These are phyloP conservation scores for Phytopythium helicoides DNA, from an alignment of 352 stramenopile species.

Conservation along the genomic window DNA sequence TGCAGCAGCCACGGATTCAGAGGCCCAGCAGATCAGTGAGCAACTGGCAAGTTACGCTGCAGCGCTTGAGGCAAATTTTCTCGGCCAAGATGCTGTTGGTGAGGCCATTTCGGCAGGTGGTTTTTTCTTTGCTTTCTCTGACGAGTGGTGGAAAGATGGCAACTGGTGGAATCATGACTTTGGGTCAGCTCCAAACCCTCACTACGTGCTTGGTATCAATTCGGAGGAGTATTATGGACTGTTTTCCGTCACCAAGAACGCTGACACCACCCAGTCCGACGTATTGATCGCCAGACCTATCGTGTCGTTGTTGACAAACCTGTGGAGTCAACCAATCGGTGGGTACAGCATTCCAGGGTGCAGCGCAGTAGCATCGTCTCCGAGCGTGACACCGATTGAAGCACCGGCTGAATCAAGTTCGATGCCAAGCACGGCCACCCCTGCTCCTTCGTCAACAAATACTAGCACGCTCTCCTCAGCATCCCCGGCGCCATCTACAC, in stretches of 20 bases:
- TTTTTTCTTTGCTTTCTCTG: constrained; percentile 38
- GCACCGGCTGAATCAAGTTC: background rate
- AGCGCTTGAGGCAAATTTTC: constrained; percentile 28
- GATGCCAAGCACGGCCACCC: background rate
- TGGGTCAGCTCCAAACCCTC: constrained; percentile 14
- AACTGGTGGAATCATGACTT: constrained; percentile 23
- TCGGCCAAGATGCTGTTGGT: constrained; percentile 19
- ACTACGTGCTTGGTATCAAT: constrained; percentile 28
- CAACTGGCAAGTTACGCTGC: constrained; percentile 7
- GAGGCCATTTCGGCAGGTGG: constrained; percentile 27
- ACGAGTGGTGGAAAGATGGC: constrained; percentile 42
- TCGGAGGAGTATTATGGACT: constrained; percentile 36
- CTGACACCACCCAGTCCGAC: background rate
- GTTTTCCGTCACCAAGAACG: constrained; percentile 9
- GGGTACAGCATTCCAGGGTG: constrained; percentile 1
- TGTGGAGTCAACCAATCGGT: constrained; percentile 1
- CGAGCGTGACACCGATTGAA: background rate
- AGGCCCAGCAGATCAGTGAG: constrained; percentile 12
- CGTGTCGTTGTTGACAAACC: constrained; percentile 4
- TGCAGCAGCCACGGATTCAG: constrained; percentile 8
- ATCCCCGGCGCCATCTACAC: too few species aligned
- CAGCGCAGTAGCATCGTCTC: background rate
- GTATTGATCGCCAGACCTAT: background rate
- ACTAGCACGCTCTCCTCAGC: too few species aligned
- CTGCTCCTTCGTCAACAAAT: background rate